Evolutionary conservation across 208 protist species (phyloP).

Genomic region (Trichomonas gallinae): DNA sequence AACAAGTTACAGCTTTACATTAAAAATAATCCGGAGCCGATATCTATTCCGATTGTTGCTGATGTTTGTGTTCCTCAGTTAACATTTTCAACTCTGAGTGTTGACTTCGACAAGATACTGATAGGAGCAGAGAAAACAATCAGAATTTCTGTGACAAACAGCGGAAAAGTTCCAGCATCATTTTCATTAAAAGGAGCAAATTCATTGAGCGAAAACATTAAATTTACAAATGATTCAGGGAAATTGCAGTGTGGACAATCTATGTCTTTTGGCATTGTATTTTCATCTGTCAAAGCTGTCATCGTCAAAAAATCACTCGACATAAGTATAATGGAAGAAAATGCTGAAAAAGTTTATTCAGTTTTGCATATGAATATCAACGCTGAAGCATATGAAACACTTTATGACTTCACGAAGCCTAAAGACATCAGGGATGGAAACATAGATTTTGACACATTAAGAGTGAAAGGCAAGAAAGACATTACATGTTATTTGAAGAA

Average conservation of each 20-base stretch:
- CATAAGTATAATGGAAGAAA: neutral
- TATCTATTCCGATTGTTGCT: neutral
- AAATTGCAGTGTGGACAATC: neutral
- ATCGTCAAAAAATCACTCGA: neutral
- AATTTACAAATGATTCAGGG: neutral
- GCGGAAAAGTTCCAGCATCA: neutral
- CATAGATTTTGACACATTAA: neutral
- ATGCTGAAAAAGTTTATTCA: neutral
- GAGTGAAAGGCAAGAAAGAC: neutral
- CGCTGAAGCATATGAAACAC: neutral
- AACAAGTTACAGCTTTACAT: neutral
- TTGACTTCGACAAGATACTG: neutral
- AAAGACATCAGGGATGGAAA: neutral
- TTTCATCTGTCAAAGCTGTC: neutral
- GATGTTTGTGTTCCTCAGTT: neutral
- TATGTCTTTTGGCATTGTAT: neutral
- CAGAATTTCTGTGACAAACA: neutral
- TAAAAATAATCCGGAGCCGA: slow-evolving; percentile 2
- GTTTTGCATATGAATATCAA: neutral
- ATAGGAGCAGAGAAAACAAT: neutral
- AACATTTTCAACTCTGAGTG: neutral
- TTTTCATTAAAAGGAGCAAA: neutral
- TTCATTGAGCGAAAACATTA: neutral
- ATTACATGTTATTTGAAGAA: neutral
- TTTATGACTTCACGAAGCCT: neutral